Percentiles rank a stretch among this genome's conserved stretches.
Conservation (phyloP, 179 eudicot genomes). For the Drosera spatulata region DNA sequence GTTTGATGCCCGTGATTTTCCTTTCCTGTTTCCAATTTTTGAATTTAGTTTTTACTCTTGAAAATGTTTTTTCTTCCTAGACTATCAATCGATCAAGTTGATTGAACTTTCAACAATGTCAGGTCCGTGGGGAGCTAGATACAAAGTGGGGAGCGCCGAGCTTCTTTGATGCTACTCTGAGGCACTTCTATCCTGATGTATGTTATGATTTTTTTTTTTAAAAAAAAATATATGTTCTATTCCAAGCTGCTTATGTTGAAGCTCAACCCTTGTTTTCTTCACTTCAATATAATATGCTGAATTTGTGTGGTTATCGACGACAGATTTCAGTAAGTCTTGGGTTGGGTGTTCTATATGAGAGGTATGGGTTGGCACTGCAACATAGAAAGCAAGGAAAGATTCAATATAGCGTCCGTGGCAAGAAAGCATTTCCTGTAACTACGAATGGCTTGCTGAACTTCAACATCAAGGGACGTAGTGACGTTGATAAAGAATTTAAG, state of each 20-base stretch:
- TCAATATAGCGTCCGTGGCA: conserved; percentile 49
- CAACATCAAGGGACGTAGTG: conserved; percentile 60
- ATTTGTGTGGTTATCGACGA: conserved; percentile 9
- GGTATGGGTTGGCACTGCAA: conserved; percentile 15
- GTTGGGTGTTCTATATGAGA: conserved; percentile 20
- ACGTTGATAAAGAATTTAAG: conserved; percentile 49
- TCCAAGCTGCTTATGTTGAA: not conserved
- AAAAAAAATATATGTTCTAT: no score
- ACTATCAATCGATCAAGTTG: no score
- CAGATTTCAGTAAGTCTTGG: conserved; percentile 60
- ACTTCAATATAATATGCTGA: not conserved
- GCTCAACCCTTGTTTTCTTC: not conserved
- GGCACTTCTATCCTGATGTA: not conserved
- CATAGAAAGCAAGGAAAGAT: conserved; percentile 46
- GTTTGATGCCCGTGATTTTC: no score
- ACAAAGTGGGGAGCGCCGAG: not conserved
- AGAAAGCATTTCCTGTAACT: conserved; percentile 67
- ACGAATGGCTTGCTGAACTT: conserved; percentile 40
- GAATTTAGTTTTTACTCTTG: no score
- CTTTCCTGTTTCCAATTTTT: no score
- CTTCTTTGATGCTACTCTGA: not conserved
- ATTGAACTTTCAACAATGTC: not conserved
- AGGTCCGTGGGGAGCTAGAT: conserved; percentile 1
- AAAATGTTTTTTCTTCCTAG: no score
- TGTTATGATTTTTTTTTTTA: no score